Conservation (phyloP, 2,329 filamentous ascomycete genomes). For the Sclerotinia glacialis region DNA sequence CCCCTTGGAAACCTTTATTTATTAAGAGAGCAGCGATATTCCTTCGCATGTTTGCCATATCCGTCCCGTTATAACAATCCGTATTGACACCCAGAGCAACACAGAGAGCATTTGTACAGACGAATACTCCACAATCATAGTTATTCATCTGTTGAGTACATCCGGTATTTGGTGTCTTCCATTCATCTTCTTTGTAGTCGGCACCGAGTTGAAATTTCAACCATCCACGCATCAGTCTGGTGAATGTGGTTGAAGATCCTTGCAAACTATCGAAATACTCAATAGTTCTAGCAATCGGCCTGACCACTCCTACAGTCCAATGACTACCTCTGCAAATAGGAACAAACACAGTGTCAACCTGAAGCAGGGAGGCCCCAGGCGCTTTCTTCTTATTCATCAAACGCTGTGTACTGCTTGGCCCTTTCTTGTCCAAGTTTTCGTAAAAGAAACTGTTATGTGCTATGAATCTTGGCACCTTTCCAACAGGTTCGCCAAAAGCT, state of each 20-base stretch:
- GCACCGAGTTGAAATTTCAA: slow-evolving; percentile 56
- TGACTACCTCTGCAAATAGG: slow-evolving; percentile 64
- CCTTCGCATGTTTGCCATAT: slow-evolving; percentile 59
- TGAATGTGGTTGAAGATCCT: slow-evolving; percentile 41
- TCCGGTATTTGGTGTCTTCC: slow-evolving; percentile 50
- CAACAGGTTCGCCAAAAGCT: slow-evolving; percentile 36
- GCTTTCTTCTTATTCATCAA: slow-evolving; percentile 58
- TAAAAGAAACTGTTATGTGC: slow-evolving; percentile 67
- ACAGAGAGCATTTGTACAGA: slow-evolving; percentile 69
- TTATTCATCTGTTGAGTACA: slow-evolving; percentile 62
- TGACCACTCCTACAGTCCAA: slow-evolving; percentile 70
- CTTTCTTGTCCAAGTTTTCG: slow-evolving; percentile 50
- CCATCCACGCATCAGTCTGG: slow-evolving; percentile 51
- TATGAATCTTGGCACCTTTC: slow-evolving; percentile 58
- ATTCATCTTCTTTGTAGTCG: slow-evolving; percentile 56
- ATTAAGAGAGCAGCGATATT: slow-evolving; percentile 64
- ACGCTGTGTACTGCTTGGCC: slow-evolving; percentile 49
- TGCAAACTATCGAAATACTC: slow-evolving; percentile 70
- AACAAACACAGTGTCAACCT: slow-evolving; percentile 66
- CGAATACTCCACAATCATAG: slow-evolving; percentile 75
- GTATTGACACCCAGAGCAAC: slow-evolving; percentile 44
- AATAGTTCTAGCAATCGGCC: slow-evolving; percentile 57
- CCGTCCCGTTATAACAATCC: slow-evolving; percentile 47
- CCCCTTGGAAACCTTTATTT: slow-evolving; percentile 62
- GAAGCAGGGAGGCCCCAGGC: slow-evolving; percentile 58